Percentiles rank a stretch among this genome's conserved stretches.
Evolutionary conservation across 352 stramenopile genomes (phyloP).

Genomic region (Phytopythium vexans): DNA sequence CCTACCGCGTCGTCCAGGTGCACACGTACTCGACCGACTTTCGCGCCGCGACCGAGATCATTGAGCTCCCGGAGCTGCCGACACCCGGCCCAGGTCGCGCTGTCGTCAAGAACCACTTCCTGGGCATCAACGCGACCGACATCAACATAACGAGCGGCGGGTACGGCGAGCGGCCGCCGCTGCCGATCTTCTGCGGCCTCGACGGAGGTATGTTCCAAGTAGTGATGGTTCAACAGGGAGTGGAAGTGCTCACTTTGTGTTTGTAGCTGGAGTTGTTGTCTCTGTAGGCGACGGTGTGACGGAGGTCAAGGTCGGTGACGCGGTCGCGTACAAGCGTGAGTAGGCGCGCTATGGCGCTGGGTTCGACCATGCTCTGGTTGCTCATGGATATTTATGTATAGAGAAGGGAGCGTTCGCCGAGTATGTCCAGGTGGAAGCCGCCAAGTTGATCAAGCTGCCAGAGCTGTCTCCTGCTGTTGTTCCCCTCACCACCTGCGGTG

Average conservation of each 20-base stretch:
- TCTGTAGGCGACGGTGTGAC: conserved; percentile 34
- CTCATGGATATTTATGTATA: not conserved
- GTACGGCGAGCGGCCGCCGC: conserved; percentile 9
- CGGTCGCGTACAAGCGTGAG: conserved; percentile 38
- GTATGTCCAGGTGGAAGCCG: conserved; percentile 33
- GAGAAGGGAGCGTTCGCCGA: conserved; percentile 52
- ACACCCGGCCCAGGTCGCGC: conserved; percentile 20
- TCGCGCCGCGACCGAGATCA: conserved; percentile 36
- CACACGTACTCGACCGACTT: conserved; percentile 42
- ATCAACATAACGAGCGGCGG: conserved; percentile 53
- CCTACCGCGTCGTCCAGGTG: conserved; percentile 29
- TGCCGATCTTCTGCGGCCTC: conserved; percentile 23
- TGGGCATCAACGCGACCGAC: conserved; percentile 51
- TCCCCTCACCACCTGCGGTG: conserved; percentile 34
- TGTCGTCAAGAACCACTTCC: conserved; percentile 36
- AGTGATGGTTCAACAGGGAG: no score
- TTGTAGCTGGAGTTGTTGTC: conserved; percentile 31
- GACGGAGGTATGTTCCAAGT: conserved; percentile 18
- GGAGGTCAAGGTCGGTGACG: conserved; percentile 30
- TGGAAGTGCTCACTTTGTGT: no score
- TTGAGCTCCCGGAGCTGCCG: conserved; percentile 23
- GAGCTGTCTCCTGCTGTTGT: conserved; percentile 21
- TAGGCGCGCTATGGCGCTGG: no score
- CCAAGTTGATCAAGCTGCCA: conserved; percentile 25
- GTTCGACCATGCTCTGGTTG: not conserved